phyloP scores from a whole-genome alignment of 1,284 basidiomycete species.

The Pseudozyma pruni region DNA sequence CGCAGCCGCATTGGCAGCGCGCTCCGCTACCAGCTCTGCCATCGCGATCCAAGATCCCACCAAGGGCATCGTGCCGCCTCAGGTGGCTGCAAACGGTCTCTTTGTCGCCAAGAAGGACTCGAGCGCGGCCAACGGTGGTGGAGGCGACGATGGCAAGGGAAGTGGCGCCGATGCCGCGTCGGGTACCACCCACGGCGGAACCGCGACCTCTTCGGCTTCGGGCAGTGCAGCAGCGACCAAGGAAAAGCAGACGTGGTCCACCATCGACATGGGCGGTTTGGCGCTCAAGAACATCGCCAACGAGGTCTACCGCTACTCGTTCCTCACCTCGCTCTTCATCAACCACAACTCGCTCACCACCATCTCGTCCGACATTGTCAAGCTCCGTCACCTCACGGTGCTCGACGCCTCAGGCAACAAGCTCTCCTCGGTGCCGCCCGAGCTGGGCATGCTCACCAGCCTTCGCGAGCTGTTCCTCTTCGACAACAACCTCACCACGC shows the following conservation, averaged over 20 bases:
- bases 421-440: slow-evolving; percentile 81
- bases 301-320: slow-evolving; percentile 86
- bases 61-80: slow-evolving; percentile 66
- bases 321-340: slow-evolving; percentile 94
- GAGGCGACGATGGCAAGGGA: slow-evolving; percentile 34
- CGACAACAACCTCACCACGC: slow-evolving; percentile 87
- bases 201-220: slow-evolving; percentile 5
- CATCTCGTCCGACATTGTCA: slow-evolving; percentile 85
- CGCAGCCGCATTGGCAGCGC: slow-evolving; percentile 72
- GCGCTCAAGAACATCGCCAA: slow-evolving; percentile 88
- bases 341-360: slow-evolving; percentile 90
- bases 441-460: slow-evolving; percentile 89
- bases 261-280: slow-evolving; percentile 95
- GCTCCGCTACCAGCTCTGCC: slow-evolving; percentile 70
- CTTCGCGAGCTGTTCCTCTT: slow-evolving; percentile 94
- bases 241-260: slow-evolving; percentile 76
- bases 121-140: slow-evolving; percentile 37
- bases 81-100: slow-evolving; percentile 68
- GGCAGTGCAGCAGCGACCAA: slow-evolving; percentile 15
- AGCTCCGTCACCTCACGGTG: slow-evolving; percentile 85
- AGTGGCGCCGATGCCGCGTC: slow-evolving; percentile 21
- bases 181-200: slow-evolving; percentile 19
- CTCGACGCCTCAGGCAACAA: slow-evolving; percentile 93
- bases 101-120: slow-evolving; percentile 64
- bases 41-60: slow-evolving; percentile 70